phyloP scores from a whole-genome alignment of 148 eudicot genomes.

The Talinum fruticosum region DNA sequence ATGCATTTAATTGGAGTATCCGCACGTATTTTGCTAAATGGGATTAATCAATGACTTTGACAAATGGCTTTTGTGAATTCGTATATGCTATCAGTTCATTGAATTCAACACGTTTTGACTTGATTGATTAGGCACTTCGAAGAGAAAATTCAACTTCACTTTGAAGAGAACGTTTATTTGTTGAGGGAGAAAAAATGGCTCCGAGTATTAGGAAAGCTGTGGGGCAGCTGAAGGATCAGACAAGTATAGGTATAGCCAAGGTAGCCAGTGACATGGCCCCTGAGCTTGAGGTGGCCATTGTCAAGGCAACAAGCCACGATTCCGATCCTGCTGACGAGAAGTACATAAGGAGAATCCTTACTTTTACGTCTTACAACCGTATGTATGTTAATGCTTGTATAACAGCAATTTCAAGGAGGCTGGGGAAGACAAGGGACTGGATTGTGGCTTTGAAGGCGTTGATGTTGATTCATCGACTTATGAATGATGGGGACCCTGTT shows the following conservation, averaged over 20 bases:
- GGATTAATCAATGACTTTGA: neutral
- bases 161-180: neutral
- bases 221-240: constrained; percentile 46
- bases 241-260: constrained; percentile 55
- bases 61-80: neutral
- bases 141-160: neutral
- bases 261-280: constrained; percentile 43
- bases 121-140: neutral
- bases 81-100: neutral
- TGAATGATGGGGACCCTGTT: constrained; percentile 36
- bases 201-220: constrained; percentile 41
- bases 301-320: constrained; percentile 55
- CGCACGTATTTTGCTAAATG: neutral
- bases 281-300: constrained; percentile 50
- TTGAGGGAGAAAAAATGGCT: constrained; percentile 10
- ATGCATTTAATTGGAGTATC: neutral
- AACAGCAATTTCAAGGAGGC: constrained; percentile 29
- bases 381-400: constrained; percentile 38
- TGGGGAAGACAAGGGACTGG: constrained; percentile 52
- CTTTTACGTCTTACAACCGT: constrained; percentile 25
- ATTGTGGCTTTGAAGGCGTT: constrained; percentile 54
- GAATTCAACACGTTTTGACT: neutral
- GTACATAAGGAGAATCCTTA: constrained; percentile 36
- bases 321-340: constrained; percentile 35
- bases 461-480: constrained; percentile 46